Evolutionary conservation across 805 yeast species (phyloP).

Genomic region (Yueomyces sp.): DNA sequence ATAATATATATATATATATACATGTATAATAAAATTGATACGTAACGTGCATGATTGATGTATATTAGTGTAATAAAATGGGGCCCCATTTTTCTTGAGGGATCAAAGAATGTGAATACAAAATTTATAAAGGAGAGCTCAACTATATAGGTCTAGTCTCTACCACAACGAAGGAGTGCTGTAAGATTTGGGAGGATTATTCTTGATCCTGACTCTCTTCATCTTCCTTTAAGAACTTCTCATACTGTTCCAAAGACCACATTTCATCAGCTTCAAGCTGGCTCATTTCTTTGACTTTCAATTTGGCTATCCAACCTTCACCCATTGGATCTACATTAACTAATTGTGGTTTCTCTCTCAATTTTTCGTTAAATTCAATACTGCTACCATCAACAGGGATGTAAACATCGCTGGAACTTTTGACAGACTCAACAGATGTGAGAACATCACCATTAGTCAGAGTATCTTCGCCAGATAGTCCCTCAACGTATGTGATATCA

Average conservation of each 20-base stretch:
- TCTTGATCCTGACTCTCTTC: conserved; percentile 13
- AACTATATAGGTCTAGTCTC: too few relatives aligned
- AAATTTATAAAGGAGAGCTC: too few relatives aligned
- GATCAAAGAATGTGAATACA: too few relatives aligned
- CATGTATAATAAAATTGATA: neutral
- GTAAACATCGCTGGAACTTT: conserved; percentile 86
- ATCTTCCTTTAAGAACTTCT: conserved; percentile 42
- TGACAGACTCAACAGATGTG: conserved; percentile 91
- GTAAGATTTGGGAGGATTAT: too few relatives aligned
- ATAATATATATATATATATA: neutral
- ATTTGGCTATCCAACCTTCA: conserved; percentile 81
- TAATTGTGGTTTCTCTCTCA: conserved; percentile 61
- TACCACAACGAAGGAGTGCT: too few relatives aligned
- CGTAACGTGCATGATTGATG: too few relatives aligned
- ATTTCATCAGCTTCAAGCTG: conserved; percentile 36
- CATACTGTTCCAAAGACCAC: conserved; percentile 43
- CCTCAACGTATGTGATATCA: conserved; percentile 87
- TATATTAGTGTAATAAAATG: too few relatives aligned
- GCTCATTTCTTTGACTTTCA: conserved; percentile 39
- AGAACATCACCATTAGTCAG: conserved; percentile 65
- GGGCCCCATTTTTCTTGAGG: too few relatives aligned
- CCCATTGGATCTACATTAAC: conserved; percentile 88
- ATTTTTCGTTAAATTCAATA: conserved; percentile 50
- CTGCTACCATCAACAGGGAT: conserved; percentile 75
- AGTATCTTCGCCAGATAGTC: conserved; percentile 58